These are phyloP conservation scores for Cytospora piceae DNA, from an alignment of 2,329 filamentous ascomycete genomes.

Conservation along the genomic window DNA sequence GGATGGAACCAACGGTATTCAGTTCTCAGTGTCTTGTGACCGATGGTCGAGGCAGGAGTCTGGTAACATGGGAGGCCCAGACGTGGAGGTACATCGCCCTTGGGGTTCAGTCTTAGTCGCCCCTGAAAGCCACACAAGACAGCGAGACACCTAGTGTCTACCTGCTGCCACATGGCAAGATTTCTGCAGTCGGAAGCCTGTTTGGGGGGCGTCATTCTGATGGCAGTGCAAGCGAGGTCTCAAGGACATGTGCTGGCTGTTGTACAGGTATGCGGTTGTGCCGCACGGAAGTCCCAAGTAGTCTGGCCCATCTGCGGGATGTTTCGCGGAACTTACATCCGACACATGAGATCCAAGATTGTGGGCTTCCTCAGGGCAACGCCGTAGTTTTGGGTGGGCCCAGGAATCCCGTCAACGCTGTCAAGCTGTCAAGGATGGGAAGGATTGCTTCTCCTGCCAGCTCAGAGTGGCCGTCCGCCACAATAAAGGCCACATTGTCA, in stretches of 20 bases:
- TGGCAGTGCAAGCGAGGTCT: not conserved
- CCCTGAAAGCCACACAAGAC: not conserved
- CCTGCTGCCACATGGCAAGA: not conserved
- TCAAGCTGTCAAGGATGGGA: no score
- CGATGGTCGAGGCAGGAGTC: not conserved
- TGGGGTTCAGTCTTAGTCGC: not conserved
- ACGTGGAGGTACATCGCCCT: not conserved
- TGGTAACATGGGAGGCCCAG: not conserved
- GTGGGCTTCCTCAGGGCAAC: not conserved
- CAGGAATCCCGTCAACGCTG: not conserved
- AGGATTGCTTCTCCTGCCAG: not conserved
- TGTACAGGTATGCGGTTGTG: not conserved
- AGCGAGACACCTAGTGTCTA: not conserved
- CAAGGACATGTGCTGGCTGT: not conserved
- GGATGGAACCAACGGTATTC: not conserved
- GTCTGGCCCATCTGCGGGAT: not conserved
- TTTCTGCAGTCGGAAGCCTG: not conserved
- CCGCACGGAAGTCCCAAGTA: not conserved
- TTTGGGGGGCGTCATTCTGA: not conserved
- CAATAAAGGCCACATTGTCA: not conserved
- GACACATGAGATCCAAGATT: not conserved
- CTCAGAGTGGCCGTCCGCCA: not conserved
- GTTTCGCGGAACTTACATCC: not conserved
- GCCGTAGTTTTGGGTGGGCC: not conserved
- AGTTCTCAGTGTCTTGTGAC: not conserved